Percentiles rank a stretch among this genome's conserved stretches.
phyloP scores from a whole-genome alignment of 2,329 filamentous ascomycete genomes.

The Sporothrix brunneoviolacea region DNA sequence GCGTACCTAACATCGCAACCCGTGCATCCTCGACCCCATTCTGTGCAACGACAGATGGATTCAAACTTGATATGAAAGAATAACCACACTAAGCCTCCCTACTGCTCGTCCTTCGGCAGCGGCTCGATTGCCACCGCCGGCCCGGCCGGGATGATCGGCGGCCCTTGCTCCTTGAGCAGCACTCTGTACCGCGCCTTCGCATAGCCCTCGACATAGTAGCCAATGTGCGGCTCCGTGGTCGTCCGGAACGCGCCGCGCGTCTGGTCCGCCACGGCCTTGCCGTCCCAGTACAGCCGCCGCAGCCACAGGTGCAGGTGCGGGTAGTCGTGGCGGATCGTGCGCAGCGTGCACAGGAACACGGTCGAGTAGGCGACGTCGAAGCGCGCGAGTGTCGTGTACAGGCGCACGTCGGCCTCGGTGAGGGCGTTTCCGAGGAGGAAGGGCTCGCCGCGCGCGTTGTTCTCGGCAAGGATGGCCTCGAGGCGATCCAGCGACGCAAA shows the following conservation, averaged over 20 bases:
- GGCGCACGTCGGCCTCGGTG: constrained; percentile 62
- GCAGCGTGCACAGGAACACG: constrained; percentile 59
- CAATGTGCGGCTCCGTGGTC: constrained; percentile 8
- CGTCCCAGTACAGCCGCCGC: constrained; percentile 49
- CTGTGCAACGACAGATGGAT: too few species aligned
- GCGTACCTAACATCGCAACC: too few species aligned
- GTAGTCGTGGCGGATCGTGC: constrained; percentile 58
- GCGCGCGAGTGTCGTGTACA: constrained; percentile 59
- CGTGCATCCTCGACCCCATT: too few species aligned
- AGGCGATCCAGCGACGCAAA: constrained; percentile 60
- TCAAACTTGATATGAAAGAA: too few species aligned
- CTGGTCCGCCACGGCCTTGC: not conserved
- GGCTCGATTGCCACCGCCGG: constrained; percentile 8
- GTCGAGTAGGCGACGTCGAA: constrained; percentile 65
- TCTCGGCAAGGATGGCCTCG: constrained; percentile 48
- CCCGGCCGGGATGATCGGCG: constrained; percentile 5
- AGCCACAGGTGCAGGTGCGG: constrained; percentile 66
- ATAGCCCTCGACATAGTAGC: constrained; percentile 7
- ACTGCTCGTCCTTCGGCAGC: constrained; percentile 1
- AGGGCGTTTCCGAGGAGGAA: constrained; percentile 58
- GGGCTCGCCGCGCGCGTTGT: constrained; percentile 33
- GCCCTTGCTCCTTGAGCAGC: not conserved
- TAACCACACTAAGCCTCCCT: too few species aligned
- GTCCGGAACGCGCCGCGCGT: constrained; percentile 4
- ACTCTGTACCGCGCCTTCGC: constrained; percentile 8